phyloP scores from a whole-genome alignment of 2,329 filamentous ascomycete genomes.

The Colletotrichum acutatum region DNA sequence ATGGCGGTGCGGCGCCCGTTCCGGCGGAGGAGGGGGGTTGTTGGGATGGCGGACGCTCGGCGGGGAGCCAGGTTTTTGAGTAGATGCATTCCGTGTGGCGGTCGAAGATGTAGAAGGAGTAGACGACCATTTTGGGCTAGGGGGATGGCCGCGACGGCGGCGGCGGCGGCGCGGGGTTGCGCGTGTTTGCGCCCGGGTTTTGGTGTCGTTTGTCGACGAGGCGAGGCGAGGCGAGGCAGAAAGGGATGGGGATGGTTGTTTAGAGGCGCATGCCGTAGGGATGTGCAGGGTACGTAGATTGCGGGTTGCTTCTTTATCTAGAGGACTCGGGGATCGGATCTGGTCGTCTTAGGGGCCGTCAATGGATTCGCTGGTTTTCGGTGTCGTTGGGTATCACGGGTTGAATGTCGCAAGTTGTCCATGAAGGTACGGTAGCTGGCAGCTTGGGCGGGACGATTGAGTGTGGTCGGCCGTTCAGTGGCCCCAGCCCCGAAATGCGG shows the following conservation, averaged over 20 bases:
- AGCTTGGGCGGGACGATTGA: slow-evolving; percentile 18
- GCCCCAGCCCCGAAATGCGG: slow-evolving; percentile 14
- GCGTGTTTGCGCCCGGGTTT: slow-evolving; percentile 2
- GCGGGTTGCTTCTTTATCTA: background rate
- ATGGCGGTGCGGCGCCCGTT: slow-evolving; percentile 30
- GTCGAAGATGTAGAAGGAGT: slow-evolving; percentile 99
- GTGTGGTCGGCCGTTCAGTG: slow-evolving; percentile 5
- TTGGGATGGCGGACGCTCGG: slow-evolving; percentile 49
- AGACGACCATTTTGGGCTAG: slow-evolving; percentile 80
- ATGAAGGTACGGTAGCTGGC: background rate
- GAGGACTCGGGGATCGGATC: background rate
- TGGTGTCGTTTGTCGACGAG: background rate
- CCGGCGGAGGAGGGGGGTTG: slow-evolving; percentile 53
- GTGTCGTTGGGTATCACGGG: slow-evolving; percentile 5
- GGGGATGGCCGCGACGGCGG: background rate
- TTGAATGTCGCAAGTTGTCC: slow-evolving; percentile 3
- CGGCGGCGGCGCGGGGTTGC: no score
- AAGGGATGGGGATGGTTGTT: background rate
- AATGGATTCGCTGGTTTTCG: background rate
- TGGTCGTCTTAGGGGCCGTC: background rate
- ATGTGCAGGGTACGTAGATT: background rate
- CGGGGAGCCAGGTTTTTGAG: slow-evolving; percentile 82
- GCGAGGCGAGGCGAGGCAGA: background rate
- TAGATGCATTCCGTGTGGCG: slow-evolving; percentile 99
- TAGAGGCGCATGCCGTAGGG: slow-evolving; percentile 18